These are phyloP conservation scores for Microcyclospora pomicola DNA, from an alignment of 2,329 filamentous ascomycete species.

Conservation along the genomic window DNA sequence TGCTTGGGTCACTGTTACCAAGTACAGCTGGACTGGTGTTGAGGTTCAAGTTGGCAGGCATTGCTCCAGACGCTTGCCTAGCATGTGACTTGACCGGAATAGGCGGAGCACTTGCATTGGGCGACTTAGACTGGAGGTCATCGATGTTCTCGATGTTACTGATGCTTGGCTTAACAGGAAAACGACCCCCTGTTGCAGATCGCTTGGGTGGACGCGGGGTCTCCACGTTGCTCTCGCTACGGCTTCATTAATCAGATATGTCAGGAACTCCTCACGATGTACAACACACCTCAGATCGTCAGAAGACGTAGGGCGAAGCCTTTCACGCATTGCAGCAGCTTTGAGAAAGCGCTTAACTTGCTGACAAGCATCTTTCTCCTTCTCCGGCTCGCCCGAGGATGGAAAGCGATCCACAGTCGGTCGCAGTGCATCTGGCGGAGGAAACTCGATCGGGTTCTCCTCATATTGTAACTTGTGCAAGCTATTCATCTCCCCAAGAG, in stretches of 20 bases:
- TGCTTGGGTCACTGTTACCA: constrained; percentile 54
- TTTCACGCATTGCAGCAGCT: constrained; percentile 24
- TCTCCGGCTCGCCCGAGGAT: constrained; percentile 41
- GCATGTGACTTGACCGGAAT: constrained; percentile 73
- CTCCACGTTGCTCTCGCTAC: constrained; percentile 58
- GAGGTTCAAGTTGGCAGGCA: constrained; percentile 38
- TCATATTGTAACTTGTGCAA: constrained; percentile 81
- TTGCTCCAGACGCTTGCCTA: constrained; percentile 31
- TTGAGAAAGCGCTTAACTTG: constrained; percentile 47
- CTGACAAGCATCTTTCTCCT: constrained; percentile 45
- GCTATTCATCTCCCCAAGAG: constrained; percentile 78
- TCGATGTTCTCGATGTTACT: constrained; percentile 46
- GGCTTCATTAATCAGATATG: not conserved
- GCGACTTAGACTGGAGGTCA: constrained; percentile 52
- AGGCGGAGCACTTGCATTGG: constrained; percentile 45
- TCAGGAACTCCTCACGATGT: not conserved
- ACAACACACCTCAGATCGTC: constrained; percentile 14
- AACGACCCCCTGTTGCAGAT: constrained; percentile 38
- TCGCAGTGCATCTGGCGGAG: constrained; percentile 37
- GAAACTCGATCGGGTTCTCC: constrained; percentile 73
- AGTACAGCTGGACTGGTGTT: constrained; percentile 17
- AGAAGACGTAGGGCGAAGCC: constrained; percentile 13
- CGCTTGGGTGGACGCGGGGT: constrained; percentile 57
- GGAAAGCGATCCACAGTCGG: constrained; percentile 8
- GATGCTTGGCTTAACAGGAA: constrained; percentile 54